These are phyloP conservation scores for Sporormia fimetaria DNA, from an alignment of 495 filamentous ascomycete genomes.

Conservation along the genomic window DNA sequence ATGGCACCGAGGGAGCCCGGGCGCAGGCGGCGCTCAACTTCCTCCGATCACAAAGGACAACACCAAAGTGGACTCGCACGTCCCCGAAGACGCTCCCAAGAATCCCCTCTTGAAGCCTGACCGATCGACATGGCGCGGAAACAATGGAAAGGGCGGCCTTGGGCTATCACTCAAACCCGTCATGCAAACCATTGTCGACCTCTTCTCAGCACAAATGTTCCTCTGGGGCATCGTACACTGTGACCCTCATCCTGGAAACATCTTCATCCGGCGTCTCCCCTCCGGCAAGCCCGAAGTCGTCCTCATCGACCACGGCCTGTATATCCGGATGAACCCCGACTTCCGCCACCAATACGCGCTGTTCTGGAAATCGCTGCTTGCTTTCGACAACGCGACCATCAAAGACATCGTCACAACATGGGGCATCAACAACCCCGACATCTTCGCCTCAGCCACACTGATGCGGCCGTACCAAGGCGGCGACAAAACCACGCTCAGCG, in stretches of 20 bases:
- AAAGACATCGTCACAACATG: slow-evolving; percentile 56
- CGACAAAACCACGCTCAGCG: slow-evolving; percentile 49
- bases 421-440: slow-evolving; percentile 79
- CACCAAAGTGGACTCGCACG: slow-evolving; percentile 34
- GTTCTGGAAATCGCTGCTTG: slow-evolving; percentile 89
- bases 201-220: slow-evolving; percentile 95
- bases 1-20: slow-evolving; percentile 61
- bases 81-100: slow-evolving; percentile 34
- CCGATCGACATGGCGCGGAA: slow-evolving; percentile 66
- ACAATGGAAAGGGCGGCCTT: slow-evolving; percentile 58
- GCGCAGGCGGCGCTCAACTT: slow-evolving; percentile 58
- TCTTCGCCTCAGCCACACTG: slow-evolving; percentile 83
- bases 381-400: slow-evolving; percentile 81
- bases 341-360: slow-evolving; percentile 82
- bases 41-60: slow-evolving; percentile 39
- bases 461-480: slow-evolving; percentile 86
- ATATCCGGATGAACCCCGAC: slow-evolving; percentile 74
- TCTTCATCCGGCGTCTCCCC: slow-evolving; percentile 80
- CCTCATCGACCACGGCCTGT: slow-evolving; percentile 92
- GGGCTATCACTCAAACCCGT: slow-evolving; percentile 71
- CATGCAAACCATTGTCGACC: slow-evolving; percentile 91
- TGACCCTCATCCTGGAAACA: slow-evolving; percentile 94
- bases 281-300: slow-evolving; percentile 77
- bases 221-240: slow-evolving; percentile 89
- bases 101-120: slow-evolving; percentile 57